Conservation (phyloP, 371 early-diverging fungal genomes). For the Entomophthora muscae region DNA sequence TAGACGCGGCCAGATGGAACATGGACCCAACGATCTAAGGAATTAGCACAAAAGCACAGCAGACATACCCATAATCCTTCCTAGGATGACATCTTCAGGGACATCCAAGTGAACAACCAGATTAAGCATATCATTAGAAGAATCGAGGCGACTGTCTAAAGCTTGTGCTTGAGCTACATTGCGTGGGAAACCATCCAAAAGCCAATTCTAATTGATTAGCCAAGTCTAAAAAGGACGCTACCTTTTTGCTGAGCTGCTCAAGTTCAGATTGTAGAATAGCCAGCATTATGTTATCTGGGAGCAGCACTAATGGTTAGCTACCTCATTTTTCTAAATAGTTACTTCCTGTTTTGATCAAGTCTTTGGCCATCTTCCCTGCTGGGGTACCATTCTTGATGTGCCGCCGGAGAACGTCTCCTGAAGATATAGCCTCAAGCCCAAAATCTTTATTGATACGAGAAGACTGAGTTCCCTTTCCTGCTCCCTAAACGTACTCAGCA, state of each 20-base stretch:
- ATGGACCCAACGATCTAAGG: constrained; percentile 80
- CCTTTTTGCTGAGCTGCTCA: constrained; percentile 18
- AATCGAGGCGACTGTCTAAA: constrained; percentile 42
- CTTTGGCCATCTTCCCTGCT: constrained; percentile 42
- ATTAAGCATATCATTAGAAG: constrained; percentile 42
- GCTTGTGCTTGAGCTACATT: constrained; percentile 69
- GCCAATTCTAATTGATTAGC: constrained; percentile 33
- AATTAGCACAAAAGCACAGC: constrained; percentile 12
- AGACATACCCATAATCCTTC: constrained; percentile 60
- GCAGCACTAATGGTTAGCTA: constrained; percentile 33
- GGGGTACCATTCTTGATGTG: constrained; percentile 49
- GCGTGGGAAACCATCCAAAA: constrained; percentile 96
- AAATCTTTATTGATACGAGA: constrained; percentile 44
- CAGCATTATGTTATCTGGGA: constrained; percentile 63
- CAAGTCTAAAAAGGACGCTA: constrained; percentile 7
- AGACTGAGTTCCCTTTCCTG: constrained; percentile 84
- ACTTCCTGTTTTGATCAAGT: constrained; percentile 34
- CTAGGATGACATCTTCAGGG: constrained; percentile 75
- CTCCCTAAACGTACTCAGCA: constrained; percentile 26
- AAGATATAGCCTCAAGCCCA: constrained; percentile 44
- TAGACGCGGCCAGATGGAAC: constrained; percentile 85
- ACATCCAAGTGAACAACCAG: constrained; percentile 80
- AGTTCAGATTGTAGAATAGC: constrained; percentile 54
- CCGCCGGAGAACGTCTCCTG: constrained; percentile 65
- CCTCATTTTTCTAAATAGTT: no score